phyloP scores from a whole-genome alignment of 1,139 yeast genomes.

The Pichia sp. region DNA sequence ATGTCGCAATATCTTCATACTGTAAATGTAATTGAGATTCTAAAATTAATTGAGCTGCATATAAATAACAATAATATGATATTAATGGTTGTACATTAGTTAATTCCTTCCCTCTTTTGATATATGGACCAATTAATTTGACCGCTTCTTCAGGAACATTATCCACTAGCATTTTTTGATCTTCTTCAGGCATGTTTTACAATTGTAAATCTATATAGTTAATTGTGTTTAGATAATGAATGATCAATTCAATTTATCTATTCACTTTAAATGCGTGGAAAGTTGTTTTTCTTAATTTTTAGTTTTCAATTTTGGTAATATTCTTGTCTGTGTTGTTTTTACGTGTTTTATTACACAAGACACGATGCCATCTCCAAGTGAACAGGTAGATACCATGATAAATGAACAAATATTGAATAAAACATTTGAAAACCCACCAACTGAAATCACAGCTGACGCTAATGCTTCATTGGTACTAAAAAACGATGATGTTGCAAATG shows the following conservation, averaged over 20 bases:
- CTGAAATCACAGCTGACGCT: not conserved
- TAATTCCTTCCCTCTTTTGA: slow-evolving; percentile 47
- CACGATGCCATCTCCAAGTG: slow-evolving; percentile 5
- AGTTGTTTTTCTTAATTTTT: too few relatives aligned
- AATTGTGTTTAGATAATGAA: too few relatives aligned
- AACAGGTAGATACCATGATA: slow-evolving; percentile 2
- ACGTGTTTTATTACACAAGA: not conserved
- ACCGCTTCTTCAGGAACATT: slow-evolving; percentile 27
- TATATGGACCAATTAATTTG: slow-evolving; percentile 39
- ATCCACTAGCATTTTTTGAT: not conserved
- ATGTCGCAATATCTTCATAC: slow-evolving; percentile 46
- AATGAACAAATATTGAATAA: not conserved
- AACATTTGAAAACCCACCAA: slow-evolving; percentile 8
- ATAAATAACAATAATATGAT: slow-evolving; percentile 52
- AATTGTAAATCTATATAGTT: not conserved
- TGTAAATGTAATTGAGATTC: slow-evolving; percentile 49
- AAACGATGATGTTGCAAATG: not conserved
- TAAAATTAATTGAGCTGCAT: slow-evolving; percentile 63
- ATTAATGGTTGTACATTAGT: slow-evolving; percentile 46
- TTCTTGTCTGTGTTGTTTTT: not conserved
- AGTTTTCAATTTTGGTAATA: not conserved
- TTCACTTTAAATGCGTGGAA: not conserved
- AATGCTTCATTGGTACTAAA: slow-evolving; percentile 2
- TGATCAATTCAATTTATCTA: not conserved
- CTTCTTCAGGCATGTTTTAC: not conserved